A percentile compares a stretch with the other conserved stretches of the same genome.
Conservation (phyloP, 306 rosid species). For the Geum urbanum region DNA sequence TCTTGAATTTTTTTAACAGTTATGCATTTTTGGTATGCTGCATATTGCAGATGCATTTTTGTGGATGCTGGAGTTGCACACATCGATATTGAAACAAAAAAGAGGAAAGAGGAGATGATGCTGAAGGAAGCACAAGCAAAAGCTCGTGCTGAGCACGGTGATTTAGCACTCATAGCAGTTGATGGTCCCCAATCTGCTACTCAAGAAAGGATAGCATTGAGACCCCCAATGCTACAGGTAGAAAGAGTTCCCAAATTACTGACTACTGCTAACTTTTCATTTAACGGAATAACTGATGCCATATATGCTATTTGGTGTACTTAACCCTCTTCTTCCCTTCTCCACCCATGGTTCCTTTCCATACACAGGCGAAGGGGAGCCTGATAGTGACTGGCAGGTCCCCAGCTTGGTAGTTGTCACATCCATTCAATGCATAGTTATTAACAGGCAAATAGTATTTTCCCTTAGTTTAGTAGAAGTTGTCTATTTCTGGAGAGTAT, state of each 20-base stretch:
- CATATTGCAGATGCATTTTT: slow-evolving; percentile 74
- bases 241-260: slow-evolving; percentile 13
- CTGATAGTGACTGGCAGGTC: neutral
- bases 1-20: neutral
- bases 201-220: slow-evolving; percentile 74
- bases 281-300: neutral
- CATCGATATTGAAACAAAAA: slow-evolving; percentile 80
- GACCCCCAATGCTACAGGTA: slow-evolving; percentile 99
- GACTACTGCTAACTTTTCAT: neutral
- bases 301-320: neutral
- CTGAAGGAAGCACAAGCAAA: slow-evolving; percentile 66
- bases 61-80: slow-evolving; percentile 92
- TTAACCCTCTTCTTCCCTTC: neutral
- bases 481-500: neutral
- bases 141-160: slow-evolving; percentile 84
- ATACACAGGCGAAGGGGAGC: neutral
- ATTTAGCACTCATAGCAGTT: slow-evolving; percentile 77
- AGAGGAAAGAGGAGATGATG: slow-evolving; percentile 84
- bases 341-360: neutral
- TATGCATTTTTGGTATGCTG: slow-evolving; percentile 18
- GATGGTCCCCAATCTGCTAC: slow-evolving; percentile 62
- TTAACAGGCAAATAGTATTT: neutral
- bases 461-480: neutral
- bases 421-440: neutral
- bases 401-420: neutral